Evolutionary conservation across 2,329 filamentous ascomycete genomes (phyloP), one percentile per base, ranked within the genome.

Genomic region (Paracoccidioides brasiliensis): DNA sequence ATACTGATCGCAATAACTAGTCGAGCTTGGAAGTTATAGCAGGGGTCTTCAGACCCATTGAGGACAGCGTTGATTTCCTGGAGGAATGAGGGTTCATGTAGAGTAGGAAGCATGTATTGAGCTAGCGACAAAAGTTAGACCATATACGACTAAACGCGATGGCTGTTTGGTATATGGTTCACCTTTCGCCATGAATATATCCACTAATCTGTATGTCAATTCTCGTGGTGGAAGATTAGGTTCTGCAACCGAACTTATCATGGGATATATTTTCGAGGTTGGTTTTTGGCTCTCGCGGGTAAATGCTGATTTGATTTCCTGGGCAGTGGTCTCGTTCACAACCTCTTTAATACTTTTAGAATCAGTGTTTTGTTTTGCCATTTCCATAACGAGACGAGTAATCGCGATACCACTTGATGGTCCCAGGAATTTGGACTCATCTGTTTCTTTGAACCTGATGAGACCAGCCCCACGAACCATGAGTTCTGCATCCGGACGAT

Each of bases 341-440:
- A 97, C 83, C 62, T 96, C 90, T 56, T 89, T 90, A 67, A 97
- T 96, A 61, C 85, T 89, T 69, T 90, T 88, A 4, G 89, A 86
- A 64, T 93, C 86, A 32, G 90, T 94, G 65, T 91, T 95, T 60
- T 90, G 85, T 73, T 95, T 97, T 54, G 91, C 91, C 70, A 95
- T 83, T 69, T 96, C 90, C 86, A 98, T 96, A 9, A 98, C 84
- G 62, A 97, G 78, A 35, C 91, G 83, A 10, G 90, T 95, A 76
- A 97, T 95, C 66, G 90, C 88, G 64, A 96, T 95, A 57, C 91
- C 93, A 69, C 91, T 97, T 51, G 90, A 95, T 2, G 93, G 88
- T 0, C 93, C 93, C 2, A 98, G 76, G 67, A 93, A 97, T 59
- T 91, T 87, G 14, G 88, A 84, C 71, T 96, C 91, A 68, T 95